Evolutionary conservation across 2,329 filamentous ascomycete genomes (phyloP), one percentile per base, ranked within the genome.

Genomic region (Ophiostoma piceae): DNA sequence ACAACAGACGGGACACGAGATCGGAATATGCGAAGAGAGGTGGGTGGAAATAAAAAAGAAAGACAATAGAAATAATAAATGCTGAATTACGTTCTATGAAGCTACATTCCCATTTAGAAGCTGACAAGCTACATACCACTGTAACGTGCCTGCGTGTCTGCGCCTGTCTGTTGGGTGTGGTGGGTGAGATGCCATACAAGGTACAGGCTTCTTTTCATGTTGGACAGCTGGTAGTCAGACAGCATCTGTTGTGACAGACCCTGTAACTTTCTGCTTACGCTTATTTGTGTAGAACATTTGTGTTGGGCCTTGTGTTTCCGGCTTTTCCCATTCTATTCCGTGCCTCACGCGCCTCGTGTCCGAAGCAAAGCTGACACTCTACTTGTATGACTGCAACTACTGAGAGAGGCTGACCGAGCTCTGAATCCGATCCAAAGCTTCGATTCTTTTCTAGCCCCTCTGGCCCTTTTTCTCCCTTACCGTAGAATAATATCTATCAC

Each of bases 351-450:
- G 26, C 57, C 57, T 62, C 57, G 57, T 19, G 57, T 62, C 57
- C 57, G 57, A 62, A 26, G 51, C 51, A 57, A n/a, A 57, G 51
- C 51, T 57, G 51, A 57, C 51, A 57, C 51, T 57, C 51, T 16
- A 9, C 22, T 22, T 26, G 51, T 22, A 47, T 3, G 43, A 47
- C 43, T 57, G 51, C 16, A 9, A 57, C 51, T 26, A 22, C 51
- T 26, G 9, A 11, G 51, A 26, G 51, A 26, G 51, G 32, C 14
- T 26, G 51, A 57, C 22, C 54, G 51, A 60, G 54, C 57, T 62
- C 12, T 32, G 26, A 3, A 62, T 62, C 22, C 57, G 26, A 62
- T 16, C 8, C 8, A 26, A 12, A 26, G 51, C 51, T 57, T 57
- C n/a, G 9, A 26, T 57, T 11, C 1, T 26, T 26, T 57, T 26